These are phyloP conservation scores for Citrus hindsii DNA, from an alignment of 345 rosid species.

Conservation along the genomic window DNA sequence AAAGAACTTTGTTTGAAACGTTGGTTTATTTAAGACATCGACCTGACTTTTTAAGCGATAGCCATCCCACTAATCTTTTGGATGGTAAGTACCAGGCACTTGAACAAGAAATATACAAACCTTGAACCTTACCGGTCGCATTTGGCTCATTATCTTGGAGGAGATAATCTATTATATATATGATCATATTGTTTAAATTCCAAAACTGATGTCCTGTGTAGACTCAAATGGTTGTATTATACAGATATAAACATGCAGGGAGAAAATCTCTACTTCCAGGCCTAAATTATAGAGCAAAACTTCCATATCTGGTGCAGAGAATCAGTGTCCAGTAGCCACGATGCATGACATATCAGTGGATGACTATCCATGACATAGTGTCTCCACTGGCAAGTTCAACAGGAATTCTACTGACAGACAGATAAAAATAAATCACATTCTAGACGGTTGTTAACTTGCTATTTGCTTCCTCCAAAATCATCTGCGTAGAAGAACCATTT, in stretches of 20 bases:
- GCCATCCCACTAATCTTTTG: too few species aligned
- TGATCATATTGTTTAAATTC: neutral
- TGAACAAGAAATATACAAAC: neutral
- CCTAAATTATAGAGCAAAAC: neutral
- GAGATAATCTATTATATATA: neutral
- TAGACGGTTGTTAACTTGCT: conserved; percentile 23
- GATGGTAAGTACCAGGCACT: neutral
- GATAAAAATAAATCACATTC: neutral
- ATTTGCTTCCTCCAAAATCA: conserved; percentile 38
- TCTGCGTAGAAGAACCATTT: conserved; percentile 44
- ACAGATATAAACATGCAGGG: neutral
- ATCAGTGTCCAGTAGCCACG: neutral
- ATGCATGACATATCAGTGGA: neutral
- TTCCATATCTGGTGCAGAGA: neutral
- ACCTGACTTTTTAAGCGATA: too few species aligned
- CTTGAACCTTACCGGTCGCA: neutral
- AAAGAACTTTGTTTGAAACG: too few species aligned
- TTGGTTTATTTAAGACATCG: too few species aligned
- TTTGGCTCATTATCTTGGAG: neutral
- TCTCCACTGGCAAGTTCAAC: too few species aligned
- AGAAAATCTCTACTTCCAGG: neutral
- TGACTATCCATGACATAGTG: neutral
- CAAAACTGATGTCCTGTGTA: neutral
- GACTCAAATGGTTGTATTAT: too few species aligned
- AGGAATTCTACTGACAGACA: too few species aligned